Evolutionary conservation across 2,329 filamentous ascomycete species (phyloP), one percentile per base, ranked within the genome.

Genomic region (Curvularia verruculosa): DNA sequence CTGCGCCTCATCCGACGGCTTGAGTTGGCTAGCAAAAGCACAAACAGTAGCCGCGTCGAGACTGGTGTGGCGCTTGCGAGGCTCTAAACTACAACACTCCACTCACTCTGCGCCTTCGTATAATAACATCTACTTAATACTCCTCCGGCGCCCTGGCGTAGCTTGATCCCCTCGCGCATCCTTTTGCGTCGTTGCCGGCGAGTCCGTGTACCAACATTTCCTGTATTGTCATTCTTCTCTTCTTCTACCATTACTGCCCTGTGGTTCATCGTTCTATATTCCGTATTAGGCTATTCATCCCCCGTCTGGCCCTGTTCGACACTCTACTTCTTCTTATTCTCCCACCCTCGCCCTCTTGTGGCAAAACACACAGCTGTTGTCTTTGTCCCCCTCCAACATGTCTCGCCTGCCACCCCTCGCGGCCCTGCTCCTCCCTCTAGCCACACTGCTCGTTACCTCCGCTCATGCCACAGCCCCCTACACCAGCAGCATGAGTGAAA

Each of bases 401-500:
- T 56, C 57, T 44, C 62, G 51, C 37, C 62, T 69, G 12, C 59
- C 59, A 18, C 57, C 53, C 10, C 39, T 70, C 12, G 60, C 64
- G 51, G 61, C 67, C 18, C 55, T 68, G 58, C 56, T 71, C 28
- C 65, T 73, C 45, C 64, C 68, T 44, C 58, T 74, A 40, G 55
- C 66, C 18, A 58, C 71, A 40, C 54, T 56, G 21, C 57, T 72
- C 34, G 55, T 70, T 44, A 63, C 63, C 28, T 58, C 68, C 36
- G 56, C 59, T 18, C 53, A 69, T 24, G 67, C 68, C n/a, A 51
- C 66, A 19, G 57, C 60, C 47, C 54, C 67, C 12, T 73, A 75
- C 49, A 69, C 65, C n/a, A 67, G 70, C 3, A 62, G 66, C n/a
- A 65, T 68, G 49, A 70, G 36, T 37, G 57, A 71, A 44, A 65